Base-by-base conservation (phyloP, 2,329 filamentous ascomycete genomes). In the Ophiostoma angusticollis region DNA sequence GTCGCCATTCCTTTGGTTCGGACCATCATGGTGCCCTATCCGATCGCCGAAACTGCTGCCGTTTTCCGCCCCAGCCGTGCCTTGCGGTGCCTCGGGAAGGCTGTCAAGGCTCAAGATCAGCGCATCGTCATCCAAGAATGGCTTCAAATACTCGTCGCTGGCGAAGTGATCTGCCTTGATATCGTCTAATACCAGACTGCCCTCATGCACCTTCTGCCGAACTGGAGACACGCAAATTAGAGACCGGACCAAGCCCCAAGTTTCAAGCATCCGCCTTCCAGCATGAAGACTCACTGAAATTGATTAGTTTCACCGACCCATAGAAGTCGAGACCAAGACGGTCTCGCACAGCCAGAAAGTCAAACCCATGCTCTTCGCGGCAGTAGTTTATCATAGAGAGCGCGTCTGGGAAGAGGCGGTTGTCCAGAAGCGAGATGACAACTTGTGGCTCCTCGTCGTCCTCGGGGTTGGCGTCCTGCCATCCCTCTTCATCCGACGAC, bases 41-140 rank as follows among this genome's bases (percentile, higher is more conserved):
- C 6, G 11, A 12, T 16, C 36, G n/a, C 5, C 11, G 13, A 17
- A n/a, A 9, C 5, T 12, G 18, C n/a, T n/a, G 16, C 18, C 9
- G 34, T 21, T 9, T 5, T 14, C 48, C 3, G 51, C 56, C 13
- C 59, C 50, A 11, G 60, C 58, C 21, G 65, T 13, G 58, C 27
- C 65, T 61, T 23, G 35, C 27, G 33, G 29, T 2, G 31, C n/a
- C 6, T 28, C 19, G 9, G 70, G 66, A 14, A 93, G 65, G 45
- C 95, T 91, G 47, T 93, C 89, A 16, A 98, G 67, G 40, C 74
- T 83, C 54, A 93, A 86, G 23, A 98, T 74, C 38, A 96, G 65
- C 4, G 87, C 83, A 56, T 98, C 91, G 49, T 95, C 85, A 42
- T 91, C 80, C 7, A 98, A 62, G 4, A 86, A 78, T 0, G 91